These are phyloP conservation scores for Solanum pinnatisectum DNA, from an alignment of 257 asterid species.

Conservation along the genomic window DNA sequence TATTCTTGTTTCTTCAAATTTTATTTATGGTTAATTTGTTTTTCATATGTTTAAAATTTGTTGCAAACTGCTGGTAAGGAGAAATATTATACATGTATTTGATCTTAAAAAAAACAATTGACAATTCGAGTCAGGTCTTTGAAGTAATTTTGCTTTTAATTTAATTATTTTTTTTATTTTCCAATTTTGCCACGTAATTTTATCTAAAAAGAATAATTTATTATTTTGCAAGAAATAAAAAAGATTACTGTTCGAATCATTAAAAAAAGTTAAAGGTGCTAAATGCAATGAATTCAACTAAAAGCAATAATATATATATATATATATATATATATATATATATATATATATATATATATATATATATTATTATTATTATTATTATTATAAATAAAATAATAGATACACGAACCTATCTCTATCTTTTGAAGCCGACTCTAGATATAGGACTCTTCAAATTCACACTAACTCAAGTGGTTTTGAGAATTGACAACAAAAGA, in stretches of 20 bases:
- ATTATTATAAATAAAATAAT: too few relatives aligned
- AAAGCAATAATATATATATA: too few relatives aligned
- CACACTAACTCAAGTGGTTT: background rate
- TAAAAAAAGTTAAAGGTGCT: too few relatives aligned
- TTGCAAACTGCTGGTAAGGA: background rate
- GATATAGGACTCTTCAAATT: background rate
- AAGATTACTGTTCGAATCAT: background rate
- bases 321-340: too few relatives aligned
- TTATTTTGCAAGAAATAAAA: background rate
- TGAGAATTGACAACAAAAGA: background rate
- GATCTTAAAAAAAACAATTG: too few relatives aligned
- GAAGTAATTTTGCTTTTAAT: background rate
- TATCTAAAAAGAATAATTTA: too few relatives aligned
- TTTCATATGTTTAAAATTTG: background rate
- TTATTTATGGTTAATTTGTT: background rate
- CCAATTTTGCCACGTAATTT: background rate
- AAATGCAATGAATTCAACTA: too few relatives aligned
- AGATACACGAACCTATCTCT: background rate
- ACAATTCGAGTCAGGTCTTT: background rate
- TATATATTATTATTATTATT: too few relatives aligned
- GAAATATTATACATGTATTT: too few relatives aligned
- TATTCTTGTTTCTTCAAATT: background rate
- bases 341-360: too few relatives aligned
- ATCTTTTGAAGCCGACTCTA: background rate
- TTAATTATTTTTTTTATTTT: too few relatives aligned